Evolutionary conservation across 345 rosid species (phyloP).

Genomic region (Camelina neglecta): DNA sequence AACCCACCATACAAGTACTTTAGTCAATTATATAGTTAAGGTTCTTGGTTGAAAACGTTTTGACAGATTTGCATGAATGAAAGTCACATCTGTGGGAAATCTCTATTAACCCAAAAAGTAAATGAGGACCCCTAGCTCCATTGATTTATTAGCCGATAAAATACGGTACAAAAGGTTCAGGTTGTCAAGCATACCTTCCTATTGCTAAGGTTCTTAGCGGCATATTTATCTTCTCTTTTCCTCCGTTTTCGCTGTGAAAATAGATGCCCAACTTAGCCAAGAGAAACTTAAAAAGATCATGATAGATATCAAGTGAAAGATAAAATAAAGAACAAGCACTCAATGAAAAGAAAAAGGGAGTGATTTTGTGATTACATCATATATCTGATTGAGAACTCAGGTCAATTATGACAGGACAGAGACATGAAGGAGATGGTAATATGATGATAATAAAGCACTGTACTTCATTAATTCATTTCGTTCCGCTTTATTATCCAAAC

Average conservation of each 20-base stretch:
- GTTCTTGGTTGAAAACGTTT: neutral
- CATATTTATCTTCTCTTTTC: conserved; percentile 67
- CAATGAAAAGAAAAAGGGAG: conserved; percentile 8
- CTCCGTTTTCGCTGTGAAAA: conserved; percentile 79
- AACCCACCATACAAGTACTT: neutral
- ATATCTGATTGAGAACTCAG: conserved; percentile 30
- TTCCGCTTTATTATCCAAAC: conserved; percentile 31
- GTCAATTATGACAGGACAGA: conserved; percentile 7
- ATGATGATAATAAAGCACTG: conserved; percentile 20
- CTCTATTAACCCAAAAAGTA: conserved; percentile 1
- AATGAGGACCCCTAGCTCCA: conserved; percentile 13
- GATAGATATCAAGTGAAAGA: conserved; percentile 4
- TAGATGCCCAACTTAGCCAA: conserved; percentile 31
- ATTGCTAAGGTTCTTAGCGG: conserved; percentile 61
- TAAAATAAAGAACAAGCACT: conserved; percentile 24
- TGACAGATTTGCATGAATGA: neutral
- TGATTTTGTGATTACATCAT: conserved; percentile 15
- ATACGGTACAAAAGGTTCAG: conserved; percentile 17
- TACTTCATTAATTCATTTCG: conserved; percentile 17
- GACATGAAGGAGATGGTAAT: conserved; percentile 26
- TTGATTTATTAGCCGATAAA: neutral
- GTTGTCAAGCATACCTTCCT: conserved; percentile 62
- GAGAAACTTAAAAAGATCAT: conserved; percentile 17
- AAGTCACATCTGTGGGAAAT: neutral
- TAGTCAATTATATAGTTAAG: neutral